Base-by-base conservation (phyloP, 2,329 filamentous ascomycete species). In the Verticillium longisporum region DNA sequence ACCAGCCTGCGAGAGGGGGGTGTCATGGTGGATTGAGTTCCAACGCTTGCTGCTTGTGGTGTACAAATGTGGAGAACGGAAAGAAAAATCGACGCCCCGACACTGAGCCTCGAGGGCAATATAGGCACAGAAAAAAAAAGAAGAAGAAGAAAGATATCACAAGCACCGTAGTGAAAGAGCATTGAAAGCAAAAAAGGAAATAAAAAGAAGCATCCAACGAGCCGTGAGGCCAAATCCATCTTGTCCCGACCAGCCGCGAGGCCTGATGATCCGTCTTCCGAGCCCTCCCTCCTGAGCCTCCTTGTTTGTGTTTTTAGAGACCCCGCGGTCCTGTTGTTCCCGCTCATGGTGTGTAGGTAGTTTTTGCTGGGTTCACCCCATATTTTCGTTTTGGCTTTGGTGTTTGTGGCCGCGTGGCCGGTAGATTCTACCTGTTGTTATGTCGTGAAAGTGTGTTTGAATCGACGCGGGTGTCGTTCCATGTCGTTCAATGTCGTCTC, bases 201-300 rank as follows among this genome's bases (percentile, higher is more conserved):
- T n/a, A 54, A 15, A 54, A 54, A 38, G 38, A 61, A 37, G 38
- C 66, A 65, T 69, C 64, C 63, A 67, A 67, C 69, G 68, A 73
- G 72, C 72, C 72, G 72, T 67, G 72, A 74, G 72, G 71, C 70
- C 67, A 45, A 67, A 66, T 68, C 70, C 68, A 66, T 73, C 72
- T 74, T 74, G 61, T 68, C 68, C 57, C 37, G 31, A 21, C 11
- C 64, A 73, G 72, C 72, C 72, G 72, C 70, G 72, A 72, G 72
- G 72, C 72, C 66, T 67, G 66, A 26, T 26, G 26, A 67, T 34
- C 54, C 54, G 26, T 55, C 32, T 55, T 55, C 13, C 54, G 13
- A 32, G 59, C n/a, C 18, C 36, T 3, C 13, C 14, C n/a, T 53
- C 37, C 31, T 60, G 55, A 18, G 26, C 26, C 26, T 26, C 26